Evolutionary conservation across 164 flowering plant genomes (phyloP), one percentile per base, ranked within the genome.

Genomic region (Platanus orientalis): DNA sequence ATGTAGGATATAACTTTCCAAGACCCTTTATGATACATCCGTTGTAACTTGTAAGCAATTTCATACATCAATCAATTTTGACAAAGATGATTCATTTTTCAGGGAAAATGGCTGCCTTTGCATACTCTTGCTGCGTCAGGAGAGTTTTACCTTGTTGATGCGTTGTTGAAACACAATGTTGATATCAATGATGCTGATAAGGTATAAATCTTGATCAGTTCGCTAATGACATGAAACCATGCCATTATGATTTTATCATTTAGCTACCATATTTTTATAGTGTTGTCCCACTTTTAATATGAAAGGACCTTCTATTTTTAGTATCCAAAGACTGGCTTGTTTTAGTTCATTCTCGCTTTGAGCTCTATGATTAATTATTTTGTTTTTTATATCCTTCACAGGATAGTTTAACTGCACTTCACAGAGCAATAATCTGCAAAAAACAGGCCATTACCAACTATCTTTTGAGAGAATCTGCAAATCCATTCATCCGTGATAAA

Each of bases 41-140:
- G 24, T 34, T 58, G 16, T 53, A 16, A 16, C 3, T 23, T 59
- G 55, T n/a, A n/a, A n/a, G n/a, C n/a, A n/a, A n/a, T 65, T 54
- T 56, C 10, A 26, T 53, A 6, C 24, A 25, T 64, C 25, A 51
- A 19, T 23, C 24, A n/a, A 28, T 60, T 50, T 55, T 69, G 56
- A 66, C 57, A 14, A 34, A 56, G 56, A 16, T 45, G 49, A 19
- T 45, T 58, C 57, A 34, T 34, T 29, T 62, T 72, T 70, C 82
- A 94, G 99, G 80, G 58, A 11, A 90, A 84, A 67, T 94, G 99
- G 97, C 76, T 87, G 7, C 99, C 97, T 47, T 67, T 94, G 30
- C 97, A 94, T 71, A 77, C 92, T 23, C 89, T 94, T 54, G 92
- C 92, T 71, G 86, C 96, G 54, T 86, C 90, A 6, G 99, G 97